A percentile compares a stretch with the other conserved stretches of the same genome.
Conservation (phyloP, 345 rosid species). For the Moringa oleifera region DNA sequence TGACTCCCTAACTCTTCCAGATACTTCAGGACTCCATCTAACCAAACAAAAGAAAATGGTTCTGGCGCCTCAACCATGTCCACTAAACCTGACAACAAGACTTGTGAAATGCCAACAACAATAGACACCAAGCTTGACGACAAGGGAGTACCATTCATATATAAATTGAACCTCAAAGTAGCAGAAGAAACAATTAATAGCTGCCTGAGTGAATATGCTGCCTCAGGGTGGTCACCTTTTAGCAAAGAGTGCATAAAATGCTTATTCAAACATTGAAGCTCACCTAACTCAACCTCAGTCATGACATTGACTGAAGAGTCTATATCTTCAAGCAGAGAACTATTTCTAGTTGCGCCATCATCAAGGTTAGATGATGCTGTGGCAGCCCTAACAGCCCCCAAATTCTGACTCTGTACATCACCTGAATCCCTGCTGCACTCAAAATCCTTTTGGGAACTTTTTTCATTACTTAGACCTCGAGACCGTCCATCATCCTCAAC, state of each 20-base stretch:
- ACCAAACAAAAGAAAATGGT: slow-evolving; percentile 58
- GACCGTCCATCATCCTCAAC: slow-evolving; percentile 29
- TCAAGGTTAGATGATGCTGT: slow-evolving; percentile 15
- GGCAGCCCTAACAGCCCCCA: slow-evolving; percentile 9
- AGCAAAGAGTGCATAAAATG: slow-evolving; percentile 42
- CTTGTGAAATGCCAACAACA: slow-evolving; percentile 42
- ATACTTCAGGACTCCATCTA: slow-evolving; percentile 75
- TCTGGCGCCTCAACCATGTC: slow-evolving; percentile 36
- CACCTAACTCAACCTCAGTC: slow-evolving; percentile 24
- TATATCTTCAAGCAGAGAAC: slow-evolving; percentile 20
- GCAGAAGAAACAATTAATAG: slow-evolving; percentile 68
- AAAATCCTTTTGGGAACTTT: slow-evolving; percentile 15
- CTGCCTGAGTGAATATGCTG: slow-evolving; percentile 62
- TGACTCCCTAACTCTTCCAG: slow-evolving; percentile 69
- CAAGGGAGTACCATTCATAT: slow-evolving; percentile 27
- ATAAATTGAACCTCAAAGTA: slow-evolving; percentile 57
- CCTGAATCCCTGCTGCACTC: slow-evolving; percentile 10
- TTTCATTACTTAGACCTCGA: slow-evolving; percentile 22
- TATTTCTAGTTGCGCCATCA: slow-evolving; percentile 16
- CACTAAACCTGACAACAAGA: slow-evolving; percentile 53
- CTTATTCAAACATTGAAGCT: slow-evolving; percentile 29
- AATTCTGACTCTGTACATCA: slow-evolving; percentile 12
- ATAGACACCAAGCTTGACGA: slow-evolving; percentile 38
- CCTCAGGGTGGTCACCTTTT: slow-evolving; percentile 50
- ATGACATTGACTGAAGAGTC: slow-evolving; percentile 26